Conservation (phyloP, 345 rosid genomes). For the Salix udensis region DNA sequence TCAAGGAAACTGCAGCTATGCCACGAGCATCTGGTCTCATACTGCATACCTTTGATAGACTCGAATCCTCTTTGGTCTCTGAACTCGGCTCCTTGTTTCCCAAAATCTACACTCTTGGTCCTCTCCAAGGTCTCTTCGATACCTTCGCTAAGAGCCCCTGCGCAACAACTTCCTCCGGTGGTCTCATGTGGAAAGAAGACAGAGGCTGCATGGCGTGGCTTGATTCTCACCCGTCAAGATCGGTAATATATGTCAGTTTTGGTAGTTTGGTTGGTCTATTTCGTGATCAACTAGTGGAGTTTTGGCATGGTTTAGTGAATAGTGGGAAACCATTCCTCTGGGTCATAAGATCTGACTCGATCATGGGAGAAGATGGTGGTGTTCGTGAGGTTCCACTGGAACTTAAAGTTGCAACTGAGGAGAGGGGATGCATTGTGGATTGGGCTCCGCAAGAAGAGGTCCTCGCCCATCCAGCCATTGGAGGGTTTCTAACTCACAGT, state of each 20-base stretch:
- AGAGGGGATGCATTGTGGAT: conserved; percentile 11
- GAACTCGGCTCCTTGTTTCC: conserved; percentile 1
- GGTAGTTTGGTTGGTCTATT: conserved; percentile 11
- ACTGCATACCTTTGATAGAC: conserved; percentile 1
- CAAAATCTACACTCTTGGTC: neutral
- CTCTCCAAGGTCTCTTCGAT: neutral
- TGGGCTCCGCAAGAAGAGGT: conserved; percentile 32
- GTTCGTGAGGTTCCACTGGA: neutral
- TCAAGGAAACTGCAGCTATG: neutral
- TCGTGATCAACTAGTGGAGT: conserved; percentile 15
- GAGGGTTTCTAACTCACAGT: conserved; percentile 37
- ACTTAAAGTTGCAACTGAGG: neutral
- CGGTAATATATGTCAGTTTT: conserved; percentile 4
- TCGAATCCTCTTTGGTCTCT: neutral
- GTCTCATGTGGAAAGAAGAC: conserved; percentile 3
- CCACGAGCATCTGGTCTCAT: conserved; percentile 9
- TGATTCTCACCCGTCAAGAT: conserved; percentile 2
- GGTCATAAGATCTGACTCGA: conserved; percentile 16
- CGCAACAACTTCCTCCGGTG: neutral
- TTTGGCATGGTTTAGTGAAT: conserved; percentile 20
- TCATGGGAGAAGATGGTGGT: neutral
- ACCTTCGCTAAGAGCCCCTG: neutral
- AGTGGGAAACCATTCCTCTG: conserved; percentile 24
- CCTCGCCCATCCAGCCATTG: conserved; percentile 27
- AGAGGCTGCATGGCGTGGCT: conserved; percentile 23